Evolutionary conservation across 1,284 basidiomycete genomes (phyloP), one percentile per base, ranked within the genome.

Genomic region (Microstroma glucosiphilum): DNA sequence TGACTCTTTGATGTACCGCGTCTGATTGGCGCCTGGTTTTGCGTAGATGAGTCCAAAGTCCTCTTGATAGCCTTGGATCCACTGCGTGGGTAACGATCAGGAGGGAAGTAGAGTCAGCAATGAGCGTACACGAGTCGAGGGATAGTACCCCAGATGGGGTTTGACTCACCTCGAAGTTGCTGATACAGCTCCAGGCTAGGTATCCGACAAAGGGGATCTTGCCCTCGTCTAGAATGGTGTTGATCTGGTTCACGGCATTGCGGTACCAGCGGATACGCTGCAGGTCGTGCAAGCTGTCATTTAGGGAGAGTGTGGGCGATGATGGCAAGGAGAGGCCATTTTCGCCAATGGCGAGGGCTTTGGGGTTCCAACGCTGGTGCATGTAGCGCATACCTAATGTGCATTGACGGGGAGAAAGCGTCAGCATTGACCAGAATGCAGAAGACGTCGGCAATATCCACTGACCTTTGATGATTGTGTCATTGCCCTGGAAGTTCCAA

Each of bases 11-110:
- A 60, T 37, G 11, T 51, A 59, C 30, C 63, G 53, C 23, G 30
- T 42, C 56, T 64, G 26, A 37, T 64, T 62, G 25, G 15, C 19
- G 13, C 62, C 62, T 1, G 62, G 60, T 17, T 21, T 23, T 4
- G 62, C 23, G 55, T 64, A 48, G 19, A 64, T 58, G 25, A 64
- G 15, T 21, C 63, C 63, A 40, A 64, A 64, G n/a, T 64, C 61
- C 21, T 21, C 21, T n/a, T 17, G 30, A 19, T 56, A 60, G 41
- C 59, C 59, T 11, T 23, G 19, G 41, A 19, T 23, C 59, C 59
- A 60, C 43, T 37, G 30, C n/a, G n/a, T n/a, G n/a, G n/a, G n/a
- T n/a, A n/a, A n/a, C n/a, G n/a, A n/a, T n/a, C n/a, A n/a, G n/a
- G n/a, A n/a, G n/a, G n/a, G n/a, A n/a, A n/a, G n/a, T n/a, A n/a